Base-by-base conservation (phyloP, 2,329 filamentous ascomycete species). In the Trichophyton mentagrophytes region DNA sequence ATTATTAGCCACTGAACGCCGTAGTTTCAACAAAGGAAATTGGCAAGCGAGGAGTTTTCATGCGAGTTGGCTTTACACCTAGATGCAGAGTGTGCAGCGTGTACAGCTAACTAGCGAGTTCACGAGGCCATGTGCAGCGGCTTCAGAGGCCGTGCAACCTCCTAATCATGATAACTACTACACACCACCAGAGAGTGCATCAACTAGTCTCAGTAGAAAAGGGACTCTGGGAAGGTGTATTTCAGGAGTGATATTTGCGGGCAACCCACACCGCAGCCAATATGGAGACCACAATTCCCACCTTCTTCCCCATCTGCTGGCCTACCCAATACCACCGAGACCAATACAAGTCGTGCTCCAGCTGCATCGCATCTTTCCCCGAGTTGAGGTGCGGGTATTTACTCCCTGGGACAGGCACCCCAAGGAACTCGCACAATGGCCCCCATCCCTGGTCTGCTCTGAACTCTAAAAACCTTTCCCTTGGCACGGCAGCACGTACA, bases 391-490 rank as follows among this genome's bases (percentile, higher is more conserved):
- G 66, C 3, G 74, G 74, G 61, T 76, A 76, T 0, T 67, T 65
- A 56, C 66, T 63, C 20, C 69, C 65, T 1, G 73, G 75, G 1
- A 72, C 66, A 11, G 69, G 66, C 42, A 71, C 72, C 0, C 67
- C 72, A 30, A 77, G 58, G 57, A 78, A 76, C 58, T 69, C 63
- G 64, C 76, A 78, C 27, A 79, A 66, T n/a, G 74, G 72, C 15
- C 66, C 69, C 77, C 76, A 79, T 0, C 80, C 80, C 42, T 81
- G 77, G 61, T 76, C 75, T 67, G 81, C 78, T 66, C 76, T 74
- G 71, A 80, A 82, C 66, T 81, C 79, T 53, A 83, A 73, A 42
- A 82, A 71, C 61, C 77, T 75, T 63, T 80, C 79, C 11, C 73
- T 68, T 3, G 79, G 78, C 6, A 76, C 74, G 59, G 81, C 40